Evolutionary conservation across 352 stramenopile genomes (phyloP).

Genomic region (Phytophthora foliorum): DNA sequence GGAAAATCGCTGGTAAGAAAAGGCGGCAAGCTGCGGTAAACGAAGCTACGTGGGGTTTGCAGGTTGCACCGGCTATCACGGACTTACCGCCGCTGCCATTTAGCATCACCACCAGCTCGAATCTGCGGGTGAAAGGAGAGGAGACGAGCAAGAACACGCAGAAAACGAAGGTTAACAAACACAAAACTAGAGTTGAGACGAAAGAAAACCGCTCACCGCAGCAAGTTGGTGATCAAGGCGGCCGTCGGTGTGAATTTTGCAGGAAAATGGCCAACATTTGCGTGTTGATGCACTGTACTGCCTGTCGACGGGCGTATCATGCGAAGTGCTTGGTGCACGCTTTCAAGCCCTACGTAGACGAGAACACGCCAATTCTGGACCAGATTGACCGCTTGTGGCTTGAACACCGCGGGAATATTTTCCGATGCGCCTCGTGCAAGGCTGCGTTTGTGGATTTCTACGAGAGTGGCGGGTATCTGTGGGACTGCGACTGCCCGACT

Average conservation of each 20-base stretch:
- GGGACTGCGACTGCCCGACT: constrained; percentile 53
- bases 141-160: constrained; percentile 7
- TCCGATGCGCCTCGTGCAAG: constrained; percentile 57
- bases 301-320: constrained; percentile 57
- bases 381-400: constrained; percentile 46
- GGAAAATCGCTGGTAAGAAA: constrained; percentile 33
- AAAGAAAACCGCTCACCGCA: constrained; percentile 8
- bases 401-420: constrained; percentile 45
- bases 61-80: constrained; percentile 38
- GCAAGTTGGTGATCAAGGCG: constrained; percentile 1
- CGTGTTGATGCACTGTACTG: constrained; percentile 47
- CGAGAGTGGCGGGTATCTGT: constrained; percentile 41
- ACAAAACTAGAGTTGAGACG: constrained; percentile 4
- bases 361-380: constrained; percentile 33
- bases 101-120: constrained; percentile 11
- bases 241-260: constrained; percentile 59
- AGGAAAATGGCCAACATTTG: constrained; percentile 43
- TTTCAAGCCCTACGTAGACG: constrained; percentile 45
- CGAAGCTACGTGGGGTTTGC: constrained; percentile 2
- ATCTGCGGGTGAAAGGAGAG: constrained; percentile 11
- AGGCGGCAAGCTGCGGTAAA: constrained; percentile 22
- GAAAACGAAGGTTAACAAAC: constrained; percentile 4
- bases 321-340: constrained; percentile 47
- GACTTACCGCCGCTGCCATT: constrained; percentile 45
- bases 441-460: constrained; percentile 58